phyloP scores from a whole-genome alignment of 106 monocot genomes.

The Dioscorea dumetorum region DNA sequence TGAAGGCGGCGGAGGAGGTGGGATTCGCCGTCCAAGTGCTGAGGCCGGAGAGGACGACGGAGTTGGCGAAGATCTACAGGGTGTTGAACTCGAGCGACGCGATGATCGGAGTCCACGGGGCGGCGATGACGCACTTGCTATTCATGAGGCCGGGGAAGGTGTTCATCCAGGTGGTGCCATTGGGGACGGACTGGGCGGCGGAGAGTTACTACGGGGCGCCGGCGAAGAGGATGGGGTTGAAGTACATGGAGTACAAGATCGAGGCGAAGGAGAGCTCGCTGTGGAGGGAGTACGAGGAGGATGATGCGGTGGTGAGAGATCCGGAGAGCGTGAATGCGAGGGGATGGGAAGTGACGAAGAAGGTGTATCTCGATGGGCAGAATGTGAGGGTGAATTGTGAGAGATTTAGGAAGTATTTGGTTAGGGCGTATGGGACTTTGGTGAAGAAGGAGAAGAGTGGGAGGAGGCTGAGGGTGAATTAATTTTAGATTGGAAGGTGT shows the following conservation, averaged over 20 bases:
- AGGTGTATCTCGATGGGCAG: constrained; percentile 65
- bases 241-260: constrained; percentile 47
- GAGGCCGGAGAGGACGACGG: constrained; percentile 30
- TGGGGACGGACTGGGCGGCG: constrained; percentile 72
- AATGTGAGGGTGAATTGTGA: constrained; percentile 60
- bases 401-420: constrained; percentile 39
- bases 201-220: constrained; percentile 57
- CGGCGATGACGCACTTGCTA: constrained; percentile 79
- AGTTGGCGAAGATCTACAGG: constrained; percentile 49
- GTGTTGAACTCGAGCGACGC: constrained; percentile 38
- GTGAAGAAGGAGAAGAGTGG: neutral
- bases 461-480: no score
- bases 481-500: no score
- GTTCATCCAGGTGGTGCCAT: constrained; percentile 65
- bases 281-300: constrained; percentile 30
- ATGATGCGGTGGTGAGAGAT: constrained; percentile 57
- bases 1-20: constrained; percentile 17
- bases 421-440: constrained; percentile 29
- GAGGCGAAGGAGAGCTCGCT: constrained; percentile 64
- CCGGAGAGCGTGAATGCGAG: constrained; percentile 40
- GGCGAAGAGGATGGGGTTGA: constrained; percentile 47
- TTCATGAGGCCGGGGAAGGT: constrained; percentile 63
- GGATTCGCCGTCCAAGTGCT: constrained; percentile 53
- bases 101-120: constrained; percentile 73
- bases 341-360: constrained; percentile 73